Base-by-base conservation (phyloP, 2,329 filamentous ascomycete genomes). In the Stromatinia cepivora region DNA sequence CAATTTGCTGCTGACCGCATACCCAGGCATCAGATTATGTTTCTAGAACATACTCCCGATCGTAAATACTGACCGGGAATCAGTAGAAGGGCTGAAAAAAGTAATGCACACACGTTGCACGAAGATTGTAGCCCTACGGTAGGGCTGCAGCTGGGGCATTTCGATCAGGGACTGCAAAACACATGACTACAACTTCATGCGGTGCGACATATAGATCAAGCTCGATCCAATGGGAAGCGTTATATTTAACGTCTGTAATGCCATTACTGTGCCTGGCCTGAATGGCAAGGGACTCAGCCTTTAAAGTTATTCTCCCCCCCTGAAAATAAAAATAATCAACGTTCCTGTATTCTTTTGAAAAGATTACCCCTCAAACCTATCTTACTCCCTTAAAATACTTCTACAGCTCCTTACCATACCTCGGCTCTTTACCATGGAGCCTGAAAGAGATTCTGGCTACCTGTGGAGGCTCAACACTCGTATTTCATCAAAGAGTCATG, bases 391-490 rank as follows among this genome's bases (percentile, higher is more conserved):
- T 25, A 42, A 1, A 66, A 17, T 59, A 50, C 22, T 28, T 58
- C 11, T 22, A 68, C 50, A 36, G 25, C 28, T 68, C 1, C 17
- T 13, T 9, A 68, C 45, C 50, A 31, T 50, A 54, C 66, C 56
- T 68, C 34, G 34, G 46, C n/a, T 36, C 36, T 54, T 10, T 25
- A 36, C 46, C 28, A 63, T 53, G 66, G 36, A 62, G 46, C 66
- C 66, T 68, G 39, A 28, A 54, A 68, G 15, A 54, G 25, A 31
- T 42, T 57, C 36, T 45, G n/a, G 39, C 3, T n/a, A 20, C 25
- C 28, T 52, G 57, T 45, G 57, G 56, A 68, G 57, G 57, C 48
- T 68, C 57, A 63, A 68, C 34, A 54, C 48, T 68, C 66, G 48
- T 68, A 68, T 67, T 39, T 46, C 50, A 28, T 50, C 53, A 57